A percentile compares a stretch with the other conserved stretches of the same genome.
phyloP scores from a whole-genome alignment of 805 yeast genomes.

The Schwanniomyces occidentalis region DNA sequence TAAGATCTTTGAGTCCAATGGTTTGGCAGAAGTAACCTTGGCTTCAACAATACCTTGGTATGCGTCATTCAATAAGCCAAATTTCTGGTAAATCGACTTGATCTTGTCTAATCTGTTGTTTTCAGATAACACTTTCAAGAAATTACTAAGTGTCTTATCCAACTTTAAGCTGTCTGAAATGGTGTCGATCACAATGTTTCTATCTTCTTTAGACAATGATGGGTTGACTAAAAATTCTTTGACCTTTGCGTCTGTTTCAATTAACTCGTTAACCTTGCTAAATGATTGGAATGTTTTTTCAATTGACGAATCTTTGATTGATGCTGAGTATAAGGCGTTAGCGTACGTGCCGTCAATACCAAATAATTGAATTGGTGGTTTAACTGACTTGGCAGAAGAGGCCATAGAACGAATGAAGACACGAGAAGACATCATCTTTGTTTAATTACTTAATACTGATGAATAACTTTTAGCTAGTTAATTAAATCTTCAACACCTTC shows the following conservation, averaged over 20 bases:
- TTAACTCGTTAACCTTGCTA: slow-evolving; percentile 51
- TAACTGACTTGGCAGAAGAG: slow-evolving; percentile 62
- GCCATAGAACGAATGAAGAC: slow-evolving; percentile 72
- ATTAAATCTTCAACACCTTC: slow-evolving; percentile 1
- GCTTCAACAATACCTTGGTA: slow-evolving; percentile 92
- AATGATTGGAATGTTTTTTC: slow-evolving; percentile 71
- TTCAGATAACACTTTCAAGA: slow-evolving; percentile 83
- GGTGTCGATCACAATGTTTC: slow-evolving; percentile 66
- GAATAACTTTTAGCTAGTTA: neutral
- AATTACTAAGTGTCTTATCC: slow-evolving; percentile 74
- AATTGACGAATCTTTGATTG: slow-evolving; percentile 76
- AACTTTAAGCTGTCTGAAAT: slow-evolving; percentile 50
- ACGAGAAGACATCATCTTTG: slow-evolving; percentile 55
- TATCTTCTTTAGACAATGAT: slow-evolving; percentile 72
- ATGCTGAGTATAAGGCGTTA: slow-evolving; percentile 88
- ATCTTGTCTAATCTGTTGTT: slow-evolving; percentile 88
- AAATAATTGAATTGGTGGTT: slow-evolving; percentile 90
- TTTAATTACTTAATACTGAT: neutral
- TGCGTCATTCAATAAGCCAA: slow-evolving; percentile 78
- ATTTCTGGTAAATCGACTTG: slow-evolving; percentile 65
- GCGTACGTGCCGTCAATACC: slow-evolving; percentile 98
- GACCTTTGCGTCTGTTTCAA: slow-evolving; percentile 66
- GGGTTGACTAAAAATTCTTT: slow-evolving; percentile 72
- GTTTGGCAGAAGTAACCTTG: slow-evolving; percentile 81
- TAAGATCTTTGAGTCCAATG: slow-evolving; percentile 79